Evolutionary conservation across 139 green algal genomes (phyloP).

Genomic region (Trebouxia sp.): DNA sequence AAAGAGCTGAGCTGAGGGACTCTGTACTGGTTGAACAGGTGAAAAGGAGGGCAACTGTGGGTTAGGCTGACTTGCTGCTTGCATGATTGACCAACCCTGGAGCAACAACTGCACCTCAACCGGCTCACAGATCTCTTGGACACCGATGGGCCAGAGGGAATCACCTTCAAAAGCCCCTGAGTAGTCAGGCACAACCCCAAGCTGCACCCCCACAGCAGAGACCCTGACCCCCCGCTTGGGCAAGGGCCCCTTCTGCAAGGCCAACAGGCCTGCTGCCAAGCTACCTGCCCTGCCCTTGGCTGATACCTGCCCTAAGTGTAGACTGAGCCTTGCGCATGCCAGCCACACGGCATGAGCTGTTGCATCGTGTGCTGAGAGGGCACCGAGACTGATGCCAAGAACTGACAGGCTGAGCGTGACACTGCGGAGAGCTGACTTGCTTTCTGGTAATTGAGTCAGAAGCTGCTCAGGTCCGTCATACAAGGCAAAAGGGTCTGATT

Average conservation of each 20-base stretch:
- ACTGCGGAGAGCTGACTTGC: too few relatives aligned
- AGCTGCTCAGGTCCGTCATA: too few relatives aligned
- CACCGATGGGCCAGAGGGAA: slow-evolving; percentile 17
- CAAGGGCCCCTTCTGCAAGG: background rate
- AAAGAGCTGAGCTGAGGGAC: background rate
- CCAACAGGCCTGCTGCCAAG: slow-evolving; percentile 14
- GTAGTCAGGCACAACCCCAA: slow-evolving; percentile 12
- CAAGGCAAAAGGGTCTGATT: too few relatives aligned
- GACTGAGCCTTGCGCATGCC: background rate
- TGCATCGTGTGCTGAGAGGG: background rate
- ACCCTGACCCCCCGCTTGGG: slow-evolving; percentile 14
- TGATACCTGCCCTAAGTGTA: slow-evolving; percentile 15
- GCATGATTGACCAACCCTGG: background rate
- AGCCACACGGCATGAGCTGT: background rate
- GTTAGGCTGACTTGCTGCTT: background rate
- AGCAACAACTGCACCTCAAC: slow-evolving; percentile 23
- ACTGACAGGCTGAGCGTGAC: slow-evolving; percentile 3
- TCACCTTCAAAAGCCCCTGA: background rate
- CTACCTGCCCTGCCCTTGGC: slow-evolving; percentile 18
- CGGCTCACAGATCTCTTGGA: background rate
- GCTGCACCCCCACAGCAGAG: background rate
- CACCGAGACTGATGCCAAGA: background rate
- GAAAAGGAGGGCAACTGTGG: too few relatives aligned
- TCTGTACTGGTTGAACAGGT: too few relatives aligned
- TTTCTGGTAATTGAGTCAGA: too few relatives aligned